Base-by-base conservation (phyloP, 202 grass and related monocot species). In the Elaeis oleifera region DNA sequence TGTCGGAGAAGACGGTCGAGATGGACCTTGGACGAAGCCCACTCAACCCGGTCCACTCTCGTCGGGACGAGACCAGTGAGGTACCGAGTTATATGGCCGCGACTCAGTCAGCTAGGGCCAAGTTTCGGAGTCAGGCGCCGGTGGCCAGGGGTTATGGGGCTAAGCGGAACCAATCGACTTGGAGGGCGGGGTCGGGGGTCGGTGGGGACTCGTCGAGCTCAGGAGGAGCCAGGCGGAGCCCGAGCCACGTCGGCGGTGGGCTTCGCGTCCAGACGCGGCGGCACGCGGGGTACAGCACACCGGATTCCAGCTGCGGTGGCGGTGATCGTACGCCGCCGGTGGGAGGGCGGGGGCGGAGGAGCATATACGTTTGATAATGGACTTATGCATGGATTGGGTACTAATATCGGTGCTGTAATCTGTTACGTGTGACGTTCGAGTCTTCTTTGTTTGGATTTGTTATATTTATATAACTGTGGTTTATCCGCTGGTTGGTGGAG, bases 81-180 rank as follows among this genome's bases (percentile, higher is more conserved):
- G 19, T 83, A 17, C 90, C 86, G 0, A 73, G 86, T 18, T 96
- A 96, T 78, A 96, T 90, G 90, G 83, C 75, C 4, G 90, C 78
- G 0, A 96, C 90, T n/a, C 73, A 84, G 61, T 96, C 86, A 0
- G 81, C 90, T 14, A 78, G 78, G 18, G 90, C 90, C 50, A 95
- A 90, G 70, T 72, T 78, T 3, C 76, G 86, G 4, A 67, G 53
- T 17, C 58, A 60, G 18, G 13, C 61, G 6, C 63, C 79, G 60
- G 16, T 48, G 1, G 28, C 55, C 0, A 68, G 54, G 18, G 25
- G 53, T 61, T 49, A 71, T 50, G 56, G 8, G 8, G 9, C 36
- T 44, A 9, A 44, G 4, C 63, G 65, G 72, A 80, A 16, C 54
- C 50, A 16, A 5, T 61, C 75, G 4, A 65, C 75, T 0, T 58